Evolutionary conservation across 495 filamentous ascomycete species (phyloP).

Genomic region (Penicillium roqueforti): DNA sequence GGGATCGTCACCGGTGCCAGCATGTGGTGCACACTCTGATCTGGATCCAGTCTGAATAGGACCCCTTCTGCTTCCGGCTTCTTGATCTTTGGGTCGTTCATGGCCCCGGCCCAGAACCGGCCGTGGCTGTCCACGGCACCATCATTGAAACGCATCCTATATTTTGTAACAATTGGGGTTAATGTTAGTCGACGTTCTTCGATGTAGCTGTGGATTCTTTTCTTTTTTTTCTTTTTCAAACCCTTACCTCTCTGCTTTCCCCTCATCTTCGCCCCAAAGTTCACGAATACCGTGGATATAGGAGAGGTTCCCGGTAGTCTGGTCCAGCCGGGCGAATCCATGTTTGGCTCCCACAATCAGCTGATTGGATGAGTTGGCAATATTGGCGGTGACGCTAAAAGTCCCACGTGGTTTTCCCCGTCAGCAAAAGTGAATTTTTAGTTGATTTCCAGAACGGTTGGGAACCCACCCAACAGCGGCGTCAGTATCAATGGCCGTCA

Average conservation of each 20-base stretch:
- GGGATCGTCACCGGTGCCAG: conserved; percentile 70
- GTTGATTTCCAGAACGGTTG: background rate
- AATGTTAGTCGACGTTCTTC: background rate
- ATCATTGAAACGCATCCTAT: conserved; percentile 67
- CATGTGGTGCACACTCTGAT: conserved; percentile 55
- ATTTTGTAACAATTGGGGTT: background rate
- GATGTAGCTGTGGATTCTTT: background rate
- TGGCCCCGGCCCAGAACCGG: conserved; percentile 83
- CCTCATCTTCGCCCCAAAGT: conserved; percentile 37
- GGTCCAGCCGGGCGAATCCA: conserved; percentile 73
- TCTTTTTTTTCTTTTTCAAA: background rate
- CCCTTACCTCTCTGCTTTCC: conserved; percentile 45
- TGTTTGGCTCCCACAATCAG: conserved; percentile 77
- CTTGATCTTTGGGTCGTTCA: conserved; percentile 65
- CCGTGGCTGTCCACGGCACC: conserved; percentile 77
- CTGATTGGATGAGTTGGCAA: conserved; percentile 53
- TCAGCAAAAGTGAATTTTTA: conserved; percentile 8
- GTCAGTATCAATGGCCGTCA: conserved; percentile 63
- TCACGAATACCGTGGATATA: conserved; percentile 60
- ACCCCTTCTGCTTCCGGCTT: conserved; percentile 42
- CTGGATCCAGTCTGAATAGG: conserved; percentile 61
- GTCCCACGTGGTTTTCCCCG: conserved; percentile 11
- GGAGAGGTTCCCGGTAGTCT: conserved; percentile 55
- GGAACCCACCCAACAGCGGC: conserved; percentile 53
- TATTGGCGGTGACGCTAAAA: conserved; percentile 71